Percentiles rank a stretch among this genome's conserved stretches.
Conservation (phyloP, 2,329 filamentous ascomycete species). For the Xylaria sp. region DNA sequence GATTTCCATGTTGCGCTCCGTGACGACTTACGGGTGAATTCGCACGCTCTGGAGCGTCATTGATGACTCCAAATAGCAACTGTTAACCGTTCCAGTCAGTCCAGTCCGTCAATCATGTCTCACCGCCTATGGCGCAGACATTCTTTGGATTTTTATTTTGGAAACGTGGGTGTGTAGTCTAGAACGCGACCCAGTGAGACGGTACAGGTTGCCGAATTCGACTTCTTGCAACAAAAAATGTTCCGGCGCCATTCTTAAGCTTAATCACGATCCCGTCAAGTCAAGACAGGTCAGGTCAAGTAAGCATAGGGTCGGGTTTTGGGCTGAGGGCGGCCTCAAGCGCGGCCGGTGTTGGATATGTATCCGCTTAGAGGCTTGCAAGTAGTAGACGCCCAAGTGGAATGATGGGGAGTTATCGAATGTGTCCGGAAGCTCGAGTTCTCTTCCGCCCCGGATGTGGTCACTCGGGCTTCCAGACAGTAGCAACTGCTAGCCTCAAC, state of each 20-base stretch:
- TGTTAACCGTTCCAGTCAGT: not conserved
- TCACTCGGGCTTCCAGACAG: constrained; percentile 5
- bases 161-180: constrained; percentile 3
- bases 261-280: not conserved
- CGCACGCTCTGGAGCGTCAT: constrained; percentile 5
- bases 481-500: not conserved
- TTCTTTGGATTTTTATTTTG: constrained; percentile 7
- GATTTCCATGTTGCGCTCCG: constrained; percentile 5
- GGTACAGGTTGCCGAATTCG: constrained; percentile 8
- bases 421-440: not conserved
- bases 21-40: not conserved
- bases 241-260: constrained; percentile 1
- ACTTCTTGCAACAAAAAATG: not conserved
- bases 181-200: constrained; percentile 4
- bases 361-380: constrained; percentile 7
- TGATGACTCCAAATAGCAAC: constrained; percentile 13
- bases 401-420: too few species aligned
- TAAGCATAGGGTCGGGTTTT: not conserved
- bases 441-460: constrained; percentile 1
- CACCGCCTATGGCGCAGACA: constrained; percentile 14
- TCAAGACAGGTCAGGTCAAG: not conserved
- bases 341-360: constrained; percentile 16
- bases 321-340: constrained; percentile 8
- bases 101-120: constrained; percentile 12
- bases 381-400: constrained; percentile 17